Base-by-base conservation (phyloP, 352 stramenopile genomes). In the Phytopythium chamaehyphon region DNA sequence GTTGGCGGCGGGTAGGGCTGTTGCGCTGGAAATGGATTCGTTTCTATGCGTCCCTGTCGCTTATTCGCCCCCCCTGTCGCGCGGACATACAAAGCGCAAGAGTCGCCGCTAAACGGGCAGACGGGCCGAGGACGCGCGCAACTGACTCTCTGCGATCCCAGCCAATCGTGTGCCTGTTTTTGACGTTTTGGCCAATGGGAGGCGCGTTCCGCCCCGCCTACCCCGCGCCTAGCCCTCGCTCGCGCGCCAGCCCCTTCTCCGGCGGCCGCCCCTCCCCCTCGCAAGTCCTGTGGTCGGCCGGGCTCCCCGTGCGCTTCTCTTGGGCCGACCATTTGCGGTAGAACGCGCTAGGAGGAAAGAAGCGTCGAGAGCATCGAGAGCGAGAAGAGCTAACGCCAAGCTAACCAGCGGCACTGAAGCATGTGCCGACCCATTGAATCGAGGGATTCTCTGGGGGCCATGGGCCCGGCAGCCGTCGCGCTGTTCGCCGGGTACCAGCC, bases 341-440 rank as follows among this genome's bases (percentile, higher is more conserved):
- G 49, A 69, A 70, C 54, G 63, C 60, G 68, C 22, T 35, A 65
- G 50, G 46, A 72, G 49, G 40, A 62, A 66, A 62, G 54, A 54
- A 61, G 47, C 54, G 49, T 10, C 49, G 24, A 43, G 19, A 55
- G 42, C 43, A 38, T 52, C 59, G 58, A 67, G 61, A 50, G n/a
- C 40, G 36, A 36, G 22, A 24, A 15, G 5, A 40, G 16, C 36
- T 19, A 19, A 21, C 28, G 48, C 51, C 24, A 33, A 55, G 48
- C 35, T 50, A 47, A 47, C 19, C 8, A 57, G 39, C 22, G 54
- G 49, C 37, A 55, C 47, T 54, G 19, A 63, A 36, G n/a, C 66
- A 91, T 89, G 81, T 91, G 81, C 63, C 77, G 81, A 69, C 81
- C 81, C 59, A 91, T 91, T 74, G 81, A 89, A 73, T 89, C 77